Evolutionary conservation across 2,329 filamentous ascomycete genomes (phyloP).

Genomic region (Endocalyx cinctus): DNA sequence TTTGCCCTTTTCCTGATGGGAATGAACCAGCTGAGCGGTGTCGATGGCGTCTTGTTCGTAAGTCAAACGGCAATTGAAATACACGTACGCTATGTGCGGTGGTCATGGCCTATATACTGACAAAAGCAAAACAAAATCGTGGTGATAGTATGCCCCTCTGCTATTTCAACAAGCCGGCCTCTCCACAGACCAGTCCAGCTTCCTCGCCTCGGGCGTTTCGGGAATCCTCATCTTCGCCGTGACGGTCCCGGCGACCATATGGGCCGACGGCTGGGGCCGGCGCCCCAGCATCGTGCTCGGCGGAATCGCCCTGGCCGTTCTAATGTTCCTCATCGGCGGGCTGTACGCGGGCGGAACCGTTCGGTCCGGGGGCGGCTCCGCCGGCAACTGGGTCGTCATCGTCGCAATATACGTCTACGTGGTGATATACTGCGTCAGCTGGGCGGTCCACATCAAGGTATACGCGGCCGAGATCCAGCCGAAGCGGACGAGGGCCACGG

Average conservation of each 20-base stretch:
- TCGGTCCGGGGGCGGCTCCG: constrained; percentile 26
- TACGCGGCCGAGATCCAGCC: constrained; percentile 55
- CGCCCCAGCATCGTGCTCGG: constrained; percentile 48
- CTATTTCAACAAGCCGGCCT: constrained; percentile 11
- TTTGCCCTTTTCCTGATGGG: constrained; percentile 10
- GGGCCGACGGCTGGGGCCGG: constrained; percentile 52
- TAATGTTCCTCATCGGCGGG: constrained; percentile 48
- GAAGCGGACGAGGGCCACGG: constrained; percentile 47
- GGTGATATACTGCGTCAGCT: constrained; percentile 41
- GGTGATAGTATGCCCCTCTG: constrained; percentile 10
- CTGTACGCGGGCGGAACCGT: constrained; percentile 43
- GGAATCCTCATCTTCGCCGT: constrained; percentile 2
- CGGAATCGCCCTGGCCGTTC: constrained; percentile 42
- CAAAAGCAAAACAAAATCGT: not conserved
- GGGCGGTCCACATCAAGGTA: constrained; percentile 50
- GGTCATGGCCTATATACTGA: not conserved
- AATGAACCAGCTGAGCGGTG: constrained; percentile 11
- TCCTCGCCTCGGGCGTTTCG: constrained; percentile 5
- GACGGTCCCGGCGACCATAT: constrained; percentile 28
- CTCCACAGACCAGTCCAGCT: constrained; percentile 2
- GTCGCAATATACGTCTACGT: constrained; percentile 48
- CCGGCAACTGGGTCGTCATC: constrained; percentile 46
- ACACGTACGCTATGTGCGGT: no score
- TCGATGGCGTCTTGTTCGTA: constrained; percentile 9
- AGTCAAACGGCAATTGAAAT: not conserved